Evolutionary conservation across 306 rosid genomes (phyloP).

Genomic region (Inga leiocalycina): DNA sequence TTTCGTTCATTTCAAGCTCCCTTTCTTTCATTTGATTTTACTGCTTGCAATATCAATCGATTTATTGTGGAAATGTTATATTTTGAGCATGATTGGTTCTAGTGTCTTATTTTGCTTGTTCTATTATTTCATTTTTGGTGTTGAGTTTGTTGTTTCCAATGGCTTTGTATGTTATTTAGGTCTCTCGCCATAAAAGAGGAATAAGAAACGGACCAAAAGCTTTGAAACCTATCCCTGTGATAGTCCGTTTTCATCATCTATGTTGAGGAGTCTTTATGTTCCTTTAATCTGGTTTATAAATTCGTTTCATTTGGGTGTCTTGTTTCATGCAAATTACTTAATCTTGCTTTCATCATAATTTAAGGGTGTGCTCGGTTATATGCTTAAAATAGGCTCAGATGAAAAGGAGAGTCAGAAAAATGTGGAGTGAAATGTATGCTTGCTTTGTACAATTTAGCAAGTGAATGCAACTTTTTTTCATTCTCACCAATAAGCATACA

Average conservation of each 20-base stretch:
- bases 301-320: neutral
- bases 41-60: neutral
- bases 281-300: neutral
- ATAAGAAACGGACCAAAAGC: conserved; percentile 88
- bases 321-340: neutral
- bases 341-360: neutral
- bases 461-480: neutral
- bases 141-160: neutral
- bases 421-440: neutral
- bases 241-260: conserved; percentile 34
- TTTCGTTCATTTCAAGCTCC: neutral
- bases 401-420: neutral
- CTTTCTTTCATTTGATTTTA: neutral
- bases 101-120: conserved; percentile 14
- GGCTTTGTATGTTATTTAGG: conserved; percentile 41
- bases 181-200: conserved; percentile 61
- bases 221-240: conserved; percentile 75
- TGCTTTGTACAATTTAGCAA: neutral
- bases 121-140: conserved; percentile 2
- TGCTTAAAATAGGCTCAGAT: neutral
- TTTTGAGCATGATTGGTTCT: neutral
- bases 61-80: neutral
- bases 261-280: conserved; percentile 8
- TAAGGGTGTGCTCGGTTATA: neutral
- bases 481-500: neutral